Evolutionary conservation across 257 asterid species (phyloP), one percentile per base, ranked within the genome.

Genomic region (Solanum verrucosum): DNA sequence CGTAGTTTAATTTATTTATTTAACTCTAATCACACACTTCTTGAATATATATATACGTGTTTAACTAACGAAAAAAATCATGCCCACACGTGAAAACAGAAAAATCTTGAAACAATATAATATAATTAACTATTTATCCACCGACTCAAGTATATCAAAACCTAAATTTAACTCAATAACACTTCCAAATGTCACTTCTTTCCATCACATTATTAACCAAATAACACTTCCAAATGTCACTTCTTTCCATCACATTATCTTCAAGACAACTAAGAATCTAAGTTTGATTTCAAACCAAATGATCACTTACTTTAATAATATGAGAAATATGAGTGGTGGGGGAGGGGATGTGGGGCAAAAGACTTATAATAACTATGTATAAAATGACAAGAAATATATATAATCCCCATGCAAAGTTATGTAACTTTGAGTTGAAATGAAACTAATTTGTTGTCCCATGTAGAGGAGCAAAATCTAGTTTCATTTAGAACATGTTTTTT

Each of bases 381-480:
- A 33, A 27, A 70, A 90, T 9, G 25, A 40, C 87, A 52, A 44
- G 35, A 44, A 38, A 77, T 29, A 49, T 56, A 56, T 37, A 49
- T 56, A 56, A 56, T 74, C 5, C 42, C 31, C 23, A 44, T 33
- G 84, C 44, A 29, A 87, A 70, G 31, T 21, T 75, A 29, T 84
- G 68, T 37, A 65, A 87, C 85, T 74, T 88, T 79, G 83, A 88
- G 91, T 92, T 89, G 85, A 92, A 87, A 88, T 91, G 87, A 31
- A 92, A 90, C 88, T 88, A n/a, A 65, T 65, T 44, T 23, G 88
- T 86, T 87, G 91, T 87, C 92, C 89, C 91, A 84, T 83, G 59
- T 83, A 73, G 78, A 86, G 60, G 42, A 87, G 68, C 89, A 84
- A 68, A n/a, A 87, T 88, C 87, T 88, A 90, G 88, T 88, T 88